Base-by-base conservation (phyloP, 208 protist genomes). In the Naegleria fowleri region DNA sequence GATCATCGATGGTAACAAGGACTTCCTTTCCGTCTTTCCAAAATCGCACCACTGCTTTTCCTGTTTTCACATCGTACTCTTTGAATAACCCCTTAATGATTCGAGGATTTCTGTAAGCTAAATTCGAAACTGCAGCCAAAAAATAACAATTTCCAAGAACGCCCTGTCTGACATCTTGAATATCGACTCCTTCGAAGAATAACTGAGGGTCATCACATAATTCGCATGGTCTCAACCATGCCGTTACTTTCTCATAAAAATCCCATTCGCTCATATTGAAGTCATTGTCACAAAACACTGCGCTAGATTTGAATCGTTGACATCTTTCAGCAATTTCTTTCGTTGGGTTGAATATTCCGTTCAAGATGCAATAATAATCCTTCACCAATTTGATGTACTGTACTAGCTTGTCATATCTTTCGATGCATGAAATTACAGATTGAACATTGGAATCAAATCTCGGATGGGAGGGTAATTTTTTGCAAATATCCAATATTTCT, bases 1-100 rank as follows among this genome's bases (percentile, higher is more conserved):
- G 96, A 92, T 98, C 96, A 92, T 98, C 97, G 40, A 98, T 93
- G 41, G 94, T 96, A 86, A 98, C 95, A 16, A 93, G 93, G 16
- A 92, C 86, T 96, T 95, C 97, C 38, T 89, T 90, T 40, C 95
- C 94, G 76, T 94, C 93, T 91, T 97, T 96, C 92, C 94, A 97
- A 87, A 97, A 97, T 9, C 94, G 93, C 33, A 98, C 96, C 91
- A 96, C 94, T n/a, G 94, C 95, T 51, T 97, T 94, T 85, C 96
- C 55, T 29, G 0, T 7, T 25, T 52, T 88, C 41, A 25, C 15
- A 43, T 36, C 79, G 43, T 5, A 15, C 19, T 39, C 33, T 29
- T 29, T 29, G 22, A 67, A 67, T 3, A 67, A 22, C 1, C 19
- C 22, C 55, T 67, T 67, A 67, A 67, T 67, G 19, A 67, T 67